Evolutionary conservation across 768 basidiomycete genomes (phyloP).

Genomic region (Lenzites betulinus): DNA sequence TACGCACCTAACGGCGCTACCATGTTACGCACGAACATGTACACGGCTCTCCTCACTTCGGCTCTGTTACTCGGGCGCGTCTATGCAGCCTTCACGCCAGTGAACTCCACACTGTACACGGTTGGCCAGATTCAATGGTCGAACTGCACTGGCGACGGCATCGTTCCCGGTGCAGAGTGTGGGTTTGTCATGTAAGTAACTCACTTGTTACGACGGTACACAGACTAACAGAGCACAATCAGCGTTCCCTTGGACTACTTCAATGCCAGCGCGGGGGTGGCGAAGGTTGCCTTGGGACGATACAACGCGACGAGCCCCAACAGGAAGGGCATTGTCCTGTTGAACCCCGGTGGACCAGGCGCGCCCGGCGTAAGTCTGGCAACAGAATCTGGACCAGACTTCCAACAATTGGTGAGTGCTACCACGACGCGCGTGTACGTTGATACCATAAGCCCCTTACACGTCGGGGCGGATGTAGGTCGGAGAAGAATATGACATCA

Average conservation of each 20-base stretch:
- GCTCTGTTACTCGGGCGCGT: background rate
- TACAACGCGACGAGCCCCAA: constrained; percentile 29
- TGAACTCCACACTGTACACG: background rate
- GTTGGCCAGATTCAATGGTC: constrained; percentile 20
- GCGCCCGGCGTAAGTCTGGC: constrained; percentile 25
- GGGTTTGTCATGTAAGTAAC: constrained; percentile 25
- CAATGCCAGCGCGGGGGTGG: constrained; percentile 30
- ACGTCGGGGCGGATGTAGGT: constrained; percentile 12
- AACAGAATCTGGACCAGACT: background rate
- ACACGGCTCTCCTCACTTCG: background rate
- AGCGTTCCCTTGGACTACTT: constrained; percentile 39
- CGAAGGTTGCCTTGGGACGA: constrained; percentile 33
- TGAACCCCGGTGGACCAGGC: constrained; percentile 38
- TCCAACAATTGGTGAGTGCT: constrained; percentile 22
- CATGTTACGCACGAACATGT: background rate
- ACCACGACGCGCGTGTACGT: too few relatives aligned
- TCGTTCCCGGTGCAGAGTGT: constrained; percentile 24
- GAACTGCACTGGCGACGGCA: constrained; percentile 5
- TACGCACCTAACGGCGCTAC: too few relatives aligned
- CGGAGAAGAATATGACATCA: constrained; percentile 30
- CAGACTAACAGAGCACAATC: background rate
- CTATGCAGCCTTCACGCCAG: background rate
- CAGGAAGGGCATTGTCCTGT: constrained; percentile 34
- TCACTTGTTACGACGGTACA: background rate
- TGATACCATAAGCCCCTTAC: background rate